Conservation (phyloP, 345 rosid species). For the Arabidopsis arenosa region DNA sequence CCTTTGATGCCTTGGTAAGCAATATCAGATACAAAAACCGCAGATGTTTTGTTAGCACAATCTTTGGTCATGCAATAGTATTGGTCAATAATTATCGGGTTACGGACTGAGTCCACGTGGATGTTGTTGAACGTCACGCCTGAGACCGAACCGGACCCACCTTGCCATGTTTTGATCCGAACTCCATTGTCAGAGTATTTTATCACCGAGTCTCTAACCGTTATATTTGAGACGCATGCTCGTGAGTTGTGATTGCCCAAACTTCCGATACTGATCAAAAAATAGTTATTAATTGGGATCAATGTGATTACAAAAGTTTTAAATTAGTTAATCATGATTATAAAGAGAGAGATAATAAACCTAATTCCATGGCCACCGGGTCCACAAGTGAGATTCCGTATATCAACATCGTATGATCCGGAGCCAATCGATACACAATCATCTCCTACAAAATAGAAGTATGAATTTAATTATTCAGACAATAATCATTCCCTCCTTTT, state of each 20-base stretch:
- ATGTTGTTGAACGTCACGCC: slow-evolving; percentile 77
- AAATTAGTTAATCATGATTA: neutral
- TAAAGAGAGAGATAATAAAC: slow-evolving; percentile 41
- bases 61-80: slow-evolving; percentile 78
- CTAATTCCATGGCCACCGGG: slow-evolving; percentile 98
- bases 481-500: neutral
- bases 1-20: slow-evolving; percentile 77
- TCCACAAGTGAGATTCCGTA: slow-evolving; percentile 89
- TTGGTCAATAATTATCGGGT: slow-evolving; percentile 92
- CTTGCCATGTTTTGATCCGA: slow-evolving; percentile 99
- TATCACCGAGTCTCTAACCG: slow-evolving; percentile 82
- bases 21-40: slow-evolving; percentile 74
- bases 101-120: slow-evolving; percentile 80
- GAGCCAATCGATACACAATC: slow-evolving; percentile 96
- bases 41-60: slow-evolving; percentile 84
- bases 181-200: slow-evolving; percentile 81
- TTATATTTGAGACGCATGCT: slow-evolving; percentile 90
- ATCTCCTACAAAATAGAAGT: slow-evolving; percentile 63
- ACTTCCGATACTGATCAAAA: slow-evolving; percentile 81
- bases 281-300: neutral
- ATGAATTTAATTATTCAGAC: slow-evolving; percentile 24
- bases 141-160: slow-evolving; percentile 88
- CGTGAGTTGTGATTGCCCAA: slow-evolving; percentile 81
- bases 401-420: slow-evolving; percentile 80
- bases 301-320: neutral